A percentile compares a stretch with the other conserved stretches of the same genome.
These are phyloP conservation scores for Porcisia deanei DNA, from an alignment of 208 protist species.

Conservation along the genomic window DNA sequence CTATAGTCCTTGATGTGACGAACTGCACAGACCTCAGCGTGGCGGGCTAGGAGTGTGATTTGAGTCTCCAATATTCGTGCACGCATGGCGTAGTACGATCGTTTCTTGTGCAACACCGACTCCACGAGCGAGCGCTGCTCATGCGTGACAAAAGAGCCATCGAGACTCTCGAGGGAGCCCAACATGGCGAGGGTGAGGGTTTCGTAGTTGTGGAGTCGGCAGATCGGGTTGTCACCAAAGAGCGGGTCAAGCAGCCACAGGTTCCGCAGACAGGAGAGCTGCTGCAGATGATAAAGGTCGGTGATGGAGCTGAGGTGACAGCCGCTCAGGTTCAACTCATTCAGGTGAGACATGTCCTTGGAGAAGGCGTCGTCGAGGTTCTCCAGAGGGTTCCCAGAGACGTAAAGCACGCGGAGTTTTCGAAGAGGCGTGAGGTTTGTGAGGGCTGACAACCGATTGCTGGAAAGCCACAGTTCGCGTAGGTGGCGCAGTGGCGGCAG, in stretches of 20 bases:
- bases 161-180: conserved; percentile 73
- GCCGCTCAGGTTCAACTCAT: conserved; percentile 91
- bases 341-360: conserved; percentile 45
- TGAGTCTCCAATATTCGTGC: conserved; percentile 91
- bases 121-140: conserved; percentile 86
- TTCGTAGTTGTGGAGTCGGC: conserved; percentile 93
- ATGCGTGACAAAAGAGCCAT: conserved; percentile 67
- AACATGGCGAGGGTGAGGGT: conserved; percentile 88
- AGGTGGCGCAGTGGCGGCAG: conserved; percentile 71
- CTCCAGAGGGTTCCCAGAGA: conserved; percentile 79
- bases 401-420: conserved; percentile 75
- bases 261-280: conserved; percentile 64
- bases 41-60: conserved; percentile 49
- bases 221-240: conserved; percentile 93
- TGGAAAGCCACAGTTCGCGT: conserved; percentile 79
- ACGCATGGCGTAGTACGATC: conserved; percentile 95
- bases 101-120: conserved; percentile 92
- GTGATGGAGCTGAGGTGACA: conserved; percentile 87
- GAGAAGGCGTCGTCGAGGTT: conserved; percentile 55
- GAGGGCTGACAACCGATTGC: conserved; percentile 64
- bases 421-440: conserved; percentile 50
- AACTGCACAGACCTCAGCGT: conserved; percentile 25
- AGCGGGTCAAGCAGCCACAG: conserved; percentile 90
- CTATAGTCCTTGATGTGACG: conserved; percentile 23
- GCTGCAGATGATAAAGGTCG: conserved; percentile 78